Evolutionary conservation across 2,329 filamentous ascomycete species (phyloP), one percentile per base, ranked within the genome.

Genomic region (Periconia sp.): DNA sequence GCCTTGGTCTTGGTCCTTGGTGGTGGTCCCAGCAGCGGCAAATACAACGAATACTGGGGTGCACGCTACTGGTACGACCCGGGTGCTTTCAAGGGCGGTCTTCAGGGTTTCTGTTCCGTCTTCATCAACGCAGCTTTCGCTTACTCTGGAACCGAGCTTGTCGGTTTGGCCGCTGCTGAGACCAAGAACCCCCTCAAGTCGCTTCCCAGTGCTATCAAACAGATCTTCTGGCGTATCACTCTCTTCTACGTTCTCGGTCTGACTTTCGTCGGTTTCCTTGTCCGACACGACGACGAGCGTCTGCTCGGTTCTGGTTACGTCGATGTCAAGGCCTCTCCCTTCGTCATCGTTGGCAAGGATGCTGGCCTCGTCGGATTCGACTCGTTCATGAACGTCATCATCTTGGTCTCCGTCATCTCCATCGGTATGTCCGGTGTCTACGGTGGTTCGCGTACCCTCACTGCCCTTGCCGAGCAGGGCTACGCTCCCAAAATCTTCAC

Each of bases 41-140:
- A 75, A 14, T 74, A 83, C 13, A 43, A 48, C 46, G 65, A 70
- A 49, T 85, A 87, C 65, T 81, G 87, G 43, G 85, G 86, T 15
- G 83, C 80, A 18, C 77, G 78, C 41, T 86, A 83, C 74, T 87
- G 85, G 84, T 74, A 80, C 56, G 73, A 83, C 33, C 82, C 82
- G 6, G 69, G 70, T 17, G 82, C 83, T 11, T 92, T 93, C 71
- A 80, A 92, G 74, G 86, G 91, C 65, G 89, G 89, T 53, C 92
- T 92, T 79, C 91, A 91, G 64, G 90, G 90, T 18, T 79, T 92
- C 30, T 92, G 88, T 71, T 87, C 83, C 59, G 87, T 90, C 53
- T 89, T 92, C 62, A 88, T 92, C 50, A 90, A 85, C 1, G 88
- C 89, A 2, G 88, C 89, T 10, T 92, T 92, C 64, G 63, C 89